A percentile compares a stretch with the other conserved stretches of the same genome.
These are phyloP conservation scores for Salvia miltiorrhiza DNA, from an alignment of 257 asterid genomes.

Conservation along the genomic window DNA sequence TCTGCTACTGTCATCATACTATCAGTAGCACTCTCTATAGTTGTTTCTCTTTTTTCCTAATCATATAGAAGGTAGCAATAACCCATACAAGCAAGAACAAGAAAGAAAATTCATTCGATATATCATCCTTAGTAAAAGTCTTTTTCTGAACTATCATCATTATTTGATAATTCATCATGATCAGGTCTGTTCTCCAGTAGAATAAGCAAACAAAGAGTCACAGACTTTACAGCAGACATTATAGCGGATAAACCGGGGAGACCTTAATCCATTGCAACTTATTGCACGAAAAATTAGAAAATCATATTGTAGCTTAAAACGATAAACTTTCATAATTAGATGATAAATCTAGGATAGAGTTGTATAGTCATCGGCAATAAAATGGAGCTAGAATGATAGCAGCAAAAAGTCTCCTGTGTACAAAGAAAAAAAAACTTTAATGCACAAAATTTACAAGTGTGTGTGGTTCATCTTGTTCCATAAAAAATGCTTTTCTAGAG, in stretches of 20 bases:
- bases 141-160: neutral
- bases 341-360: neutral
- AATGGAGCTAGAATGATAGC: neutral
- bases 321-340: neutral
- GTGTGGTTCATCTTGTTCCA: neutral
- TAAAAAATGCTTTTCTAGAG: neutral
- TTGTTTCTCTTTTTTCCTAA: neutral
- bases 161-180: neutral
- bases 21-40: slow-evolving; percentile 3
- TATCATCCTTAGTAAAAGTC: neutral
- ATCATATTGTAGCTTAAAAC: neutral
- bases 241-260: neutral
- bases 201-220: neutral
- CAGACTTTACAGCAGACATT: neutral
- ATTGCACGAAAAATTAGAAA: neutral
- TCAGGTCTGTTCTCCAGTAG: neutral
- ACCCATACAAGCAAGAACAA: neutral
- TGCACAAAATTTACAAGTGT: neutral
- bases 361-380: neutral
- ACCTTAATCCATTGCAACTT: neutral
- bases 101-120: neutral
- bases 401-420: no score
- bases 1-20: neutral
- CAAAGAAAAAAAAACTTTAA: neutral
- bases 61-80: neutral